phyloP scores from a whole-genome alignment of 1,284 basidiomycete species.

The Entoloma clypeatum region DNA sequence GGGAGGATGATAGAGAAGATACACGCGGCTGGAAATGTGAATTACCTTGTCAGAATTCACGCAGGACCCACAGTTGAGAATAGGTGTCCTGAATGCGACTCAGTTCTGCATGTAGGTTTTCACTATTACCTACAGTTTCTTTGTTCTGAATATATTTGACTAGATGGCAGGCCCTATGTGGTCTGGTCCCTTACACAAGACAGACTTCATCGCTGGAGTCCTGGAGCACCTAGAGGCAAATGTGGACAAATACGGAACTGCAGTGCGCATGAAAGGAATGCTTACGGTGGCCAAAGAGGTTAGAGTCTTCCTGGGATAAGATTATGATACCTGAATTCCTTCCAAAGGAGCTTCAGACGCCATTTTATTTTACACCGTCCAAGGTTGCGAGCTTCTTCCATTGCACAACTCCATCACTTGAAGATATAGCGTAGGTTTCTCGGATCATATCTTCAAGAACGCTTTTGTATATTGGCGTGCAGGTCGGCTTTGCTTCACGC shows the following conservation, averaged over 20 bases:
- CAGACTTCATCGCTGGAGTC: conserved; percentile 69
- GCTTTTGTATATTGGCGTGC: not conserved
- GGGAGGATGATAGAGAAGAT: conserved; percentile 63
- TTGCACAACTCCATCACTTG: conserved; percentile 72
- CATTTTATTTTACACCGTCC: conserved; percentile 92
- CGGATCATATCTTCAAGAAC: not conserved
- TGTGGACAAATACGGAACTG: conserved; percentile 71
- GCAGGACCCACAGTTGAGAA: conserved; percentile 66
- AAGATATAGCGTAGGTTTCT: conserved; percentile 65
- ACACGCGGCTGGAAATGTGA: conserved; percentile 50
- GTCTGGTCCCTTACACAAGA: conserved; percentile 85
- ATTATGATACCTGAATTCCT: not conserved
- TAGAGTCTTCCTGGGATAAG: conserved; percentile 19
- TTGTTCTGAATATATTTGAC: not conserved
- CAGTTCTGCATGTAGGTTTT: conserved; percentile 61
- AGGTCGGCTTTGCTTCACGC: conserved; percentile 86
- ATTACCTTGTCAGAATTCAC: conserved; percentile 68
- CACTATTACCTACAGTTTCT: not conserved
- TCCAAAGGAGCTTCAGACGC: conserved; percentile 73
- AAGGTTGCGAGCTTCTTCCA: conserved; percentile 83
- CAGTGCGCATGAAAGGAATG: conserved; percentile 92
- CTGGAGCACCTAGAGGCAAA: conserved; percentile 71
- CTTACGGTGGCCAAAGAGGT: conserved; percentile 86
- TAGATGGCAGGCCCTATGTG: conserved; percentile 95
- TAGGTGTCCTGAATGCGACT: conserved; percentile 81